A percentile compares a stretch with the other conserved stretches of the same genome.
Evolutionary conservation across 176 grass and related monocot species (phyloP).

Genomic region (Secale cereale): DNA sequence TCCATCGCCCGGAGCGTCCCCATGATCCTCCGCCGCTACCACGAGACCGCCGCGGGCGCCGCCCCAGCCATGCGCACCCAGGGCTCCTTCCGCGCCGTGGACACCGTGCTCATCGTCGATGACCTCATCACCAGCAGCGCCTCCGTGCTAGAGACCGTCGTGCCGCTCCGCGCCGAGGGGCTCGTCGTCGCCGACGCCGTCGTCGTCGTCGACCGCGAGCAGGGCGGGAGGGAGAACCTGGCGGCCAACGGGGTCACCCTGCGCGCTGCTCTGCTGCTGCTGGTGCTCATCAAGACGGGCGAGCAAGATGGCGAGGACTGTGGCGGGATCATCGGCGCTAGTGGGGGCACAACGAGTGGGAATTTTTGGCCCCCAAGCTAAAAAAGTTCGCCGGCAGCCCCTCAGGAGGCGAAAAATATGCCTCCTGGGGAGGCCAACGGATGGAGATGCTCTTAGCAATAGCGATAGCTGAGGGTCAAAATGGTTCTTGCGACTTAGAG

Average conservation of each 20-base stretch:
- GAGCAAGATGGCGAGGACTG: no score
- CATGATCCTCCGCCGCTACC: constrained; percentile 83
- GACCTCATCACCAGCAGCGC: constrained; percentile 76
- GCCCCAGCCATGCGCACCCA: constrained; percentile 23
- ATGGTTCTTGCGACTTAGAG: no score
- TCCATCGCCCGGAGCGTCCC: constrained; percentile 51
- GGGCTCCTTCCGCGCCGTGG: constrained; percentile 38
- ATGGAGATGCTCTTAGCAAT: no score
- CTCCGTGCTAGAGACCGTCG: constrained; percentile 65
- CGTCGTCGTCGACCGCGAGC: constrained; percentile 44
- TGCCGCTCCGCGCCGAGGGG: constrained; percentile 45
- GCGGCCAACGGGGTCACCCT: constrained; percentile 41
- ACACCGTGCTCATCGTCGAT: constrained; percentile 59
- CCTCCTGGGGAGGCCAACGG: no score
- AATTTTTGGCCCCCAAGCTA: no score
- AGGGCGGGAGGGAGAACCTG: constrained; percentile 65
- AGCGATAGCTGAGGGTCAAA: not conserved
- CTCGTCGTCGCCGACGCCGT: constrained; percentile 46
- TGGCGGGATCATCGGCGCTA: no score
- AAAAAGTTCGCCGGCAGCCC: no score
- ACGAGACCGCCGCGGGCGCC: constrained; percentile 24
- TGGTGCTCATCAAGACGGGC: no score
- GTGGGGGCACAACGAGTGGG: no score
- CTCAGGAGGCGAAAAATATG: no score
- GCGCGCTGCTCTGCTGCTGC: no score